Evolutionary conservation across 495 filamentous ascomycete genomes (phyloP).

Genomic region (Penicillium samsonianum): DNA sequence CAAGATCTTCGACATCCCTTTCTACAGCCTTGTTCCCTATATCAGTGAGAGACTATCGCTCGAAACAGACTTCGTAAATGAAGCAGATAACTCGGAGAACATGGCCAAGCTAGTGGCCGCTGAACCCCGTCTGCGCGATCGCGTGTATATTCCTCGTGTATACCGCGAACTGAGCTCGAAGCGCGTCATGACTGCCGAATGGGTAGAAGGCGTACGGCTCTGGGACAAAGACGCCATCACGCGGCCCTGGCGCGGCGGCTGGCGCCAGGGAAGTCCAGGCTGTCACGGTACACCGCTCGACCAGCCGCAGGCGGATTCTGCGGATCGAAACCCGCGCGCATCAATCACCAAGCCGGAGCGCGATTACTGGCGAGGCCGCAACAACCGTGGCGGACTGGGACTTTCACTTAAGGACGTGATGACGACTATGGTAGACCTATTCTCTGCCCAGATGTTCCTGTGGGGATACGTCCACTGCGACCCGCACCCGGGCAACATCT

Average conservation of each 20-base stretch:
- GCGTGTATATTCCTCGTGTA: constrained; percentile 86
- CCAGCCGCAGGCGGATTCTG: constrained; percentile 33
- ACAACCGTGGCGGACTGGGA: constrained; percentile 75
- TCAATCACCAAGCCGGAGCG: constrained; percentile 74
- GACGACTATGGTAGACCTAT: constrained; percentile 93
- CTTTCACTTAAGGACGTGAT: constrained; percentile 81
- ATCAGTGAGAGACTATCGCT: constrained; percentile 82
- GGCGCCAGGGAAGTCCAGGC: constrained; percentile 73
- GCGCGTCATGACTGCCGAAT: constrained; percentile 91
- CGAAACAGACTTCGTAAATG: constrained; percentile 92
- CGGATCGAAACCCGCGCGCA: constrained; percentile 39
- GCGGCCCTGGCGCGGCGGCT: constrained; percentile 72
- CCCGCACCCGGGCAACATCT: constrained; percentile 96
- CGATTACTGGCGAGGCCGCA: constrained; percentile 71
- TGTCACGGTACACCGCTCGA: constrained; percentile 68
- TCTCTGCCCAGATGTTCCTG: constrained; percentile 95
- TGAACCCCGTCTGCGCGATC: constrained; percentile 72
- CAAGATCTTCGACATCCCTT: constrained; percentile 80
- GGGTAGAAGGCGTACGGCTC: constrained; percentile 90
- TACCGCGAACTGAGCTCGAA: constrained; percentile 79
- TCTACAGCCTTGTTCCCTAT: constrained; percentile 86
- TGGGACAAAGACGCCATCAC: constrained; percentile 85
- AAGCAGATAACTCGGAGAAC: constrained; percentile 81
- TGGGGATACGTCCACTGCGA: constrained; percentile 95
- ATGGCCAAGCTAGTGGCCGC: constrained; percentile 77